Evolutionary conservation across 257 asterid genomes (phyloP), one percentile per base, ranked within the genome.

Genomic region (Hygrophila difformis): DNA sequence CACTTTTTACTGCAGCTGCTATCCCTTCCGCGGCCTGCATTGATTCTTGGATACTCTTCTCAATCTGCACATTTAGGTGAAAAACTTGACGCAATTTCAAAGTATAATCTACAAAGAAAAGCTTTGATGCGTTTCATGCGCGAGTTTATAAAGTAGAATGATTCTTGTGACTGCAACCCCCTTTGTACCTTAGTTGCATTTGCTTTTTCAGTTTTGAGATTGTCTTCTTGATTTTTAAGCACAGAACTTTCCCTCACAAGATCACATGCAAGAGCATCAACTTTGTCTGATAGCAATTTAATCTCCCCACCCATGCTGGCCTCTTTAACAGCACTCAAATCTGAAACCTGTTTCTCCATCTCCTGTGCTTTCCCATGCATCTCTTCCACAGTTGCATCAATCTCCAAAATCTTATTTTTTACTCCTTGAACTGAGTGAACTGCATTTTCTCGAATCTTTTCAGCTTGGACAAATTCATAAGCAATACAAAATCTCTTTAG

Each of bases 401-500:
- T 65, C 39, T 76, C 89, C 43, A 57, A 59, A 42, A 85, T 85
- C 67, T 67, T 86, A 24, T 74, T 55, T 57, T 67, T 78, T 55
- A 74, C 50, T 50, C 60, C 83, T 69, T 76, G 84, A 52, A 91
- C 82, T 16, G 68, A 64, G 62, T 78, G 74, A 56, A 86, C 56
- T 13, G 93, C 87, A 64, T 70, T 76, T 65, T 78, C 84, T 57
- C 79, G 77, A 50, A 82, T 53, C 63, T 63, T 70, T 62, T 86
- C 96, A 44, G 95, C 96, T 62, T 78, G 75, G 45, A 80, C 94
- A 64, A 73, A 91, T 48, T 91, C 99, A 69, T 68, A 82, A 21
- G 99, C 96, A 64, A 86, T 70, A 69, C 96, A 86, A 69, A 78
- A 91, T 63, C 99, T 73, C 67, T 71, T 86, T 18, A 91, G 87